A percentile compares a stretch with the other conserved stretches of the same genome.
phyloP scores from a whole-genome alignment of 805 yeast species.

The Danielia oregonensis region DNA sequence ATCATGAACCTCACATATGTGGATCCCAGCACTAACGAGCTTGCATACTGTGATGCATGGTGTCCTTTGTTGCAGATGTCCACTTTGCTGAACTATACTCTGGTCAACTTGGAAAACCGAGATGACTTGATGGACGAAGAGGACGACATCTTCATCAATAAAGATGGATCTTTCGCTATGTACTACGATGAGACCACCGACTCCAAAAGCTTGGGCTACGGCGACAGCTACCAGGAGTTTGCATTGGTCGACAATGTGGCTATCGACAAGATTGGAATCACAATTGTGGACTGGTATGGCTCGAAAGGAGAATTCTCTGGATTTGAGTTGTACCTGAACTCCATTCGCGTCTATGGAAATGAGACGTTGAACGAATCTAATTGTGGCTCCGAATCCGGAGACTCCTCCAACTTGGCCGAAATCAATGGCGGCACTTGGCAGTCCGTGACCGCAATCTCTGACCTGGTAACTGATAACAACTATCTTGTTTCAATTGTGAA shows the following conservation, averaged over 20 bases:
- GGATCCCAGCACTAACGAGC: constrained; percentile 63
- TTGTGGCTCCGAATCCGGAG: constrained; percentile 41
- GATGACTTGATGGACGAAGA: constrained; percentile 11
- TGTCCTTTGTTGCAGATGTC: constrained; percentile 64
- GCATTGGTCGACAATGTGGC: constrained; percentile 67
- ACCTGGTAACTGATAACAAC: constrained; percentile 24
- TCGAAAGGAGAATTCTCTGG: constrained; percentile 66
- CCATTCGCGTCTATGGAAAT: constrained; percentile 68
- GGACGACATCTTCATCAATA: constrained; percentile 28
- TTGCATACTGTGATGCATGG: constrained; percentile 75
- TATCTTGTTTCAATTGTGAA: constrained; percentile 29
- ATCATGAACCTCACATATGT: constrained; percentile 88
- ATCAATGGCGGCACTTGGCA: constrained; percentile 27
- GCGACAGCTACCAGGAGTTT: constrained; percentile 69
- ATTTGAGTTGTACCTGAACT: constrained; percentile 61
- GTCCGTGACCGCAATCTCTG: constrained; percentile 21
- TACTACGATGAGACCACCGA: constrained; percentile 33
- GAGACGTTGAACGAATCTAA: constrained; percentile 64
- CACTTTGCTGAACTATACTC: constrained; percentile 27
- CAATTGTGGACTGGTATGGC: constrained; percentile 69
- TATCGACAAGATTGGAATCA: constrained; percentile 58
- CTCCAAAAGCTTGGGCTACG: constrained; percentile 39
- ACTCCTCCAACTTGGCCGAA: constrained; percentile 23
- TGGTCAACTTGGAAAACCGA: constrained; percentile 19
- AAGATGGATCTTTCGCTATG: constrained; percentile 31